phyloP scores from a whole-genome alignment of 257 asterid species.

The Verbena officinalis region DNA sequence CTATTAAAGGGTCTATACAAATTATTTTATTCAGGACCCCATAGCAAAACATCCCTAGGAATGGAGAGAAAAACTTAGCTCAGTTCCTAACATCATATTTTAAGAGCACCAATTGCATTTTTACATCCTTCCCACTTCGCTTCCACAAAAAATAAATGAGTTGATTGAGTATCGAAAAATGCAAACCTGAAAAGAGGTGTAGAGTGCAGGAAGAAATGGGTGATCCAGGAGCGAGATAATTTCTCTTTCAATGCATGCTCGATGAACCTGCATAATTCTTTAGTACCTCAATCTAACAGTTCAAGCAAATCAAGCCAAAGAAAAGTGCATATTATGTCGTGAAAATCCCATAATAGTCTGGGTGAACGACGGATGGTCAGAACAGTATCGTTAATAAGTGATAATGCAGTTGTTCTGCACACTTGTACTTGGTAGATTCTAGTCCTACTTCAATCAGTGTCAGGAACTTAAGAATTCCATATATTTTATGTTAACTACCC shows the following conservation, averaged over 20 bases:
- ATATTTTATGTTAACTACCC: too few relatives aligned
- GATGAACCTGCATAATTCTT: slow-evolving; percentile 76
- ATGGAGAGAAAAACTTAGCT: neutral
- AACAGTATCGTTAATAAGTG: neutral
- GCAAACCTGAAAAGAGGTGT: slow-evolving; percentile 90
- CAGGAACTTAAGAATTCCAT: neutral
- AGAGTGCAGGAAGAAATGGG: slow-evolving; percentile 95
- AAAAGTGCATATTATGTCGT: neutral
- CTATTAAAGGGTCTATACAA: too few relatives aligned
- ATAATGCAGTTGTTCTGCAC: slow-evolving; percentile 1
- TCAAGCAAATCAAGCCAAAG: slow-evolving; percentile 11
- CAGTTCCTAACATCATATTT: neutral
- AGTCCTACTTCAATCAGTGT: slow-evolving; percentile 8
- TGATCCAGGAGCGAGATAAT: slow-evolving; percentile 89
- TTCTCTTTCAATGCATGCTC: slow-evolving; percentile 96
- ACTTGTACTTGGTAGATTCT: neutral
- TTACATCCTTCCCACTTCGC: slow-evolving; percentile 2
- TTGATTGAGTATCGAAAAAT: slow-evolving; percentile 21
- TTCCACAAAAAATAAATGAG: neutral
- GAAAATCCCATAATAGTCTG: neutral
- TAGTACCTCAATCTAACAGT: slow-evolving; percentile 10
- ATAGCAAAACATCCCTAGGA: too few relatives aligned
- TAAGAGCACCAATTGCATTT: slow-evolving; percentile 12
- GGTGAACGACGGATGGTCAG: slow-evolving; percentile 1
- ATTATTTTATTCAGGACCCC: too few relatives aligned